phyloP scores from a whole-genome alignment of 2,329 filamentous ascomycete genomes.

The Microdochium bolleyi region DNA sequence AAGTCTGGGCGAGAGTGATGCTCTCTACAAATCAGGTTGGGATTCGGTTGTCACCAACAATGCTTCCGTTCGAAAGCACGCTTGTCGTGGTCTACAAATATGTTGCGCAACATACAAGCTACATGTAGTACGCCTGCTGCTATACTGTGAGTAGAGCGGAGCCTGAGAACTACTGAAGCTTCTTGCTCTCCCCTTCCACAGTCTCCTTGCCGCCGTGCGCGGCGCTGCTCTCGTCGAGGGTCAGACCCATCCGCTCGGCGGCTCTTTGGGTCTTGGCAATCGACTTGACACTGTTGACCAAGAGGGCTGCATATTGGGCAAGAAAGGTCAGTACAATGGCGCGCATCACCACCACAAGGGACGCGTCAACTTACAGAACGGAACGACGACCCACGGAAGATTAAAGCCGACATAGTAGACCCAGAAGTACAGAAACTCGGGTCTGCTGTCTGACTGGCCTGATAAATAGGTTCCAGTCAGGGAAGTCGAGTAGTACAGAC shows the following conservation, averaged over 20 bases:
- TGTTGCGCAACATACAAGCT: too few relatives aligned
- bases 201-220: not conserved
- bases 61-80: too few relatives aligned
- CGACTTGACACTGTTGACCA: conserved; percentile 15
- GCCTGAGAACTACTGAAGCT: conserved; percentile 4
- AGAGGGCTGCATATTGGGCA: conserved; percentile 11
- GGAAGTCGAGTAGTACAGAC: conserved; percentile 54
- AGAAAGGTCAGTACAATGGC: not conserved
- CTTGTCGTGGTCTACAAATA: too few relatives aligned
- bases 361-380: conserved; percentile 34
- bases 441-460: conserved; percentile 44
- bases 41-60: too few relatives aligned
- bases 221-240: conserved; percentile 5
- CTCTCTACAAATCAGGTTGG: too few relatives aligned
- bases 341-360: not conserved
- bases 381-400: conserved; percentile 50
- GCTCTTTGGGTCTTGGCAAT: conserved; percentile 14
- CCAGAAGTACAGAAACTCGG: conserved; percentile 56
- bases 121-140: too few relatives aligned
- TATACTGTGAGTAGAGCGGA: too few relatives aligned
- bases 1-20: too few relatives aligned
- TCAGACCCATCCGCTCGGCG: conserved; percentile 14
- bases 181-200: conserved; percentile 14
- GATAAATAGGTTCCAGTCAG: conserved; percentile 35
- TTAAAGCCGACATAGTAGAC: conserved; percentile 56